phyloP scores from a whole-genome alignment of 306 rosid species.

The Biancaea sappan region DNA sequence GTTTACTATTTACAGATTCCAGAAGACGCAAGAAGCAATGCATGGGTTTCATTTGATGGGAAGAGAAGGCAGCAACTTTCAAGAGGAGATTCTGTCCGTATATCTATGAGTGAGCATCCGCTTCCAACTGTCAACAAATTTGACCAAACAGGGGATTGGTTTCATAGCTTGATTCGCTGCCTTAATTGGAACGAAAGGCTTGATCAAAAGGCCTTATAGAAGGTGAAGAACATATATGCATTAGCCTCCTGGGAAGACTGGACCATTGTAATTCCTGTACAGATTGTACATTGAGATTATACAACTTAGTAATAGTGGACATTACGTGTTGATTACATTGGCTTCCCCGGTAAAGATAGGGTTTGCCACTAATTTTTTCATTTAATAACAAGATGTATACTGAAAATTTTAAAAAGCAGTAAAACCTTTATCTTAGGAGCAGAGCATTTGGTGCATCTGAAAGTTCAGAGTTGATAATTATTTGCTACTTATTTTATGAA shows the following conservation, averaged over 20 bases:
- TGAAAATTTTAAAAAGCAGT: slow-evolving; percentile 33
- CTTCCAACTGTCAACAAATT: slow-evolving; percentile 97
- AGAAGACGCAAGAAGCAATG: slow-evolving; percentile 89
- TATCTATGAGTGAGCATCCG: slow-evolving; percentile 92
- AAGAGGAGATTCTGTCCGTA: slow-evolving; percentile 85
- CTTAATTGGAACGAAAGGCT: slow-evolving; percentile 98
- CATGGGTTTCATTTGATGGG: slow-evolving; percentile 99
- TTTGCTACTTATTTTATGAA: slow-evolving; percentile 7
- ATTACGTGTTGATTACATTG: slow-evolving; percentile 32
- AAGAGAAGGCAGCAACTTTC: slow-evolving; percentile 99
- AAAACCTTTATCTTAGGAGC: slow-evolving; percentile 29
- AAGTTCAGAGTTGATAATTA: slow-evolving; percentile 23
- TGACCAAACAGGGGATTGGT: slow-evolving; percentile 99
- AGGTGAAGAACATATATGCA: slow-evolving; percentile 22
- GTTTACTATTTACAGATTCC: slow-evolving; percentile 71
- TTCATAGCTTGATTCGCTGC: slow-evolving; percentile 97
- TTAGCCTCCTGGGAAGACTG: slow-evolving; percentile 28
- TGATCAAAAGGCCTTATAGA: slow-evolving; percentile 88
- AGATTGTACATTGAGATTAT: slow-evolving; percentile 38
- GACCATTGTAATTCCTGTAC: slow-evolving; percentile 49
- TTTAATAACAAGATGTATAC: slow-evolving; percentile 29
- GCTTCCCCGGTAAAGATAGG: slow-evolving; percentile 35
- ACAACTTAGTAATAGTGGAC: slow-evolving; percentile 31
- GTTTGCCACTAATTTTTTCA: slow-evolving; percentile 16
- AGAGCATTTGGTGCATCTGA: slow-evolving; percentile 18